A percentile compares a stretch with the other conserved stretches of the same genome.
These are phyloP conservation scores for Begonia loranthoides DNA, from an alignment of 306 rosid species.

Conservation along the genomic window DNA sequence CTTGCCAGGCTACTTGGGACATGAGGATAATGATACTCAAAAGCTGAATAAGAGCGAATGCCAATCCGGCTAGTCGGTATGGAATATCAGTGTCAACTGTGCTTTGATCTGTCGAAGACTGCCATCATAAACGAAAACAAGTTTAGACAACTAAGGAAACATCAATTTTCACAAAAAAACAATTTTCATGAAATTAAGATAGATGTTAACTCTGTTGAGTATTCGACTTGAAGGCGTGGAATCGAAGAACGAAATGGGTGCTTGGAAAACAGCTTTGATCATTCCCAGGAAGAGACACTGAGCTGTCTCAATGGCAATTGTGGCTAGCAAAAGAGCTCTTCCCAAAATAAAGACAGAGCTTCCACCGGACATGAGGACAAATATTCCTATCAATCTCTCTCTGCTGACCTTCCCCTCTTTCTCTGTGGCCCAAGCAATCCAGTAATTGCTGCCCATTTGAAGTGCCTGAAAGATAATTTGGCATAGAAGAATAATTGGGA, in stretches of 20 bases:
- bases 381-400: slow-evolving; percentile 4
- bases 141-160: not conserved
- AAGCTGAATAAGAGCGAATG: slow-evolving; percentile 9
- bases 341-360: slow-evolving; percentile 17
- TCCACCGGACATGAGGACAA: slow-evolving; percentile 43
- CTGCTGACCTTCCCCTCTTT: slow-evolving; percentile 20
- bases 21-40: slow-evolving; percentile 7
- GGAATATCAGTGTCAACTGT: slow-evolving; percentile 7
- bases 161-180: not conserved
- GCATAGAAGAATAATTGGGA: slow-evolving; percentile 51
- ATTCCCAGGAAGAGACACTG: slow-evolving; percentile 62
- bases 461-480: slow-evolving; percentile 61
- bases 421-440: slow-evolving; percentile 63
- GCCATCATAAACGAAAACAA: not conserved
- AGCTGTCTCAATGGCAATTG: slow-evolving; percentile 56
- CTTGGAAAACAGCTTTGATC: slow-evolving; percentile 60
- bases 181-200: not conserved
- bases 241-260: slow-evolving; percentile 76
- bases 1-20: slow-evolving; percentile 17
- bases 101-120: slow-evolving; percentile 14
- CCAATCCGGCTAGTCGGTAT: slow-evolving; percentile 5
- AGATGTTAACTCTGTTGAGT: slow-evolving; percentile 49
- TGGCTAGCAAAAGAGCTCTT: slow-evolving; percentile 57
- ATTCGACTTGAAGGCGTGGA: slow-evolving; percentile 82
- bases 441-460: slow-evolving; percentile 78